Evolutionary conservation across 2,329 filamentous ascomycete genomes (phyloP).

Genomic region (Verticillium dahliae): DNA sequence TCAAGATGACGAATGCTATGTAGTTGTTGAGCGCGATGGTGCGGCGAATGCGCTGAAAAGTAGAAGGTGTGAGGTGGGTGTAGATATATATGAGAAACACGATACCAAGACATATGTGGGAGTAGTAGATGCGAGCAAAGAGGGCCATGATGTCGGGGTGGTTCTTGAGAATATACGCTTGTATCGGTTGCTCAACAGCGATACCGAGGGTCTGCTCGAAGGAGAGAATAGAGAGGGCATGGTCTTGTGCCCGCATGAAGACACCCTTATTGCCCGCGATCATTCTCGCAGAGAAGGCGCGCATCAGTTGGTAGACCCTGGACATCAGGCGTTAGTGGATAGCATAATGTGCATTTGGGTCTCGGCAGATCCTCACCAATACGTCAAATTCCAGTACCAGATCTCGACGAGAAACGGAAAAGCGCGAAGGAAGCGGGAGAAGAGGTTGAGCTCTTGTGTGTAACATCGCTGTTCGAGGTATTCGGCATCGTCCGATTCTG

Average conservation of each 20-base stretch:
- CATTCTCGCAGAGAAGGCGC: slow-evolving; percentile 32
- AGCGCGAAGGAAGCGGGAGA: slow-evolving; percentile 21
- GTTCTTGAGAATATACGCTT: slow-evolving; percentile 29
- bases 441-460: slow-evolving; percentile 5
- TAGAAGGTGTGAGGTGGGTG: slow-evolving; percentile 30
- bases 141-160: slow-evolving; percentile 27
- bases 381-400: slow-evolving; percentile 29
- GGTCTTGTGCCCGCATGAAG: slow-evolving; percentile 27
- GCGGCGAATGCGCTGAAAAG: slow-evolving; percentile 34
- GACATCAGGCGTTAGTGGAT: background rate
- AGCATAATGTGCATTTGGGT: background rate
- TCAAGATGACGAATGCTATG: slow-evolving; percentile 40
- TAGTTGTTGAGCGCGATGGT: slow-evolving; percentile 40
- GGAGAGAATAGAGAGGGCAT: slow-evolving; percentile 32
- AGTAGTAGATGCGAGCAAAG: slow-evolving; percentile 36
- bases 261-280: slow-evolving; percentile 30
- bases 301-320: slow-evolving; percentile 35
- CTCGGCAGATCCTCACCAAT: slow-evolving; percentile 19
- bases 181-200: slow-evolving; percentile 31
- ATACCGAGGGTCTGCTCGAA: slow-evolving; percentile 29
- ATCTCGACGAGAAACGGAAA: slow-evolving; percentile 27
- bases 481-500: background rate
- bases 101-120: slow-evolving; percentile 37
- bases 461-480: background rate
- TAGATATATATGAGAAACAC: slow-evolving; percentile 41